phyloP scores from a whole-genome alignment of 2,329 filamentous ascomycete genomes.

The Metarhizium guizhouense region DNA sequence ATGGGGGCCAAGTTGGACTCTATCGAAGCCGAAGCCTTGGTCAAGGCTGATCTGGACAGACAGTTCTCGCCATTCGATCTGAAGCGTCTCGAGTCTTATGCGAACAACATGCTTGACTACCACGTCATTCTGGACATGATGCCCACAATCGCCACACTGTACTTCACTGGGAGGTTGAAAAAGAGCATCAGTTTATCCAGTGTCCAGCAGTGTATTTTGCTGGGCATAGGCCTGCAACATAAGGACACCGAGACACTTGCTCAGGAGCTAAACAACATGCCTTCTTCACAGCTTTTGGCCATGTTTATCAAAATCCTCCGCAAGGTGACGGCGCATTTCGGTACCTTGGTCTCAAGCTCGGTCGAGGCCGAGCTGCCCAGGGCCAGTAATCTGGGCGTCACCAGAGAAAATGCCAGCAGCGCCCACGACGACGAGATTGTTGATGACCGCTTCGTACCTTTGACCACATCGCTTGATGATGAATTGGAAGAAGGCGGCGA shows the following conservation, averaged over 20 bases:
- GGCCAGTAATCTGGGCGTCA: slow-evolving; percentile 47
- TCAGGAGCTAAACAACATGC: slow-evolving; percentile 64
- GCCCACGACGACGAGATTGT: slow-evolving; percentile 62
- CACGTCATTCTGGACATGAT: slow-evolving; percentile 93
- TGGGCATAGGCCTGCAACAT: slow-evolving; percentile 85
- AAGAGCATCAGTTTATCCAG: slow-evolving; percentile 60
- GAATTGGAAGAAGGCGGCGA: slow-evolving; percentile 80
- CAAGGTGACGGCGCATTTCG: slow-evolving; percentile 76
- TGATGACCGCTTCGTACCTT: slow-evolving; percentile 57
- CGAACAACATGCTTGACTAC: slow-evolving; percentile 95
- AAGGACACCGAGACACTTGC: slow-evolving; percentile 78
- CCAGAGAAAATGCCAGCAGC: slow-evolving; percentile 48
- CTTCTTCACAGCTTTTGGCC: slow-evolving; percentile 72
- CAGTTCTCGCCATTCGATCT: slow-evolving; percentile 85
- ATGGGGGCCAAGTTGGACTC: slow-evolving; percentile 59
- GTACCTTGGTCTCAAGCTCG: slow-evolving; percentile 63
- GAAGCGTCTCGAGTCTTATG: slow-evolving; percentile 89
- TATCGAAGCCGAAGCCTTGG: slow-evolving; percentile 44
- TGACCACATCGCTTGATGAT: slow-evolving; percentile 65
- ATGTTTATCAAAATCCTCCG: slow-evolving; percentile 97
- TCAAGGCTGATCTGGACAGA: slow-evolving; percentile 67
- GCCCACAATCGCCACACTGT: slow-evolving; percentile 70
- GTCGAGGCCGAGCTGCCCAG: slow-evolving; percentile 58
- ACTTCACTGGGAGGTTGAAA: slow-evolving; percentile 72
- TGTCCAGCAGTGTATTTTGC: slow-evolving; percentile 78